Base-by-base conservation (phyloP, 805 yeast genomes). In the Isabelozyma rhagii region DNA sequence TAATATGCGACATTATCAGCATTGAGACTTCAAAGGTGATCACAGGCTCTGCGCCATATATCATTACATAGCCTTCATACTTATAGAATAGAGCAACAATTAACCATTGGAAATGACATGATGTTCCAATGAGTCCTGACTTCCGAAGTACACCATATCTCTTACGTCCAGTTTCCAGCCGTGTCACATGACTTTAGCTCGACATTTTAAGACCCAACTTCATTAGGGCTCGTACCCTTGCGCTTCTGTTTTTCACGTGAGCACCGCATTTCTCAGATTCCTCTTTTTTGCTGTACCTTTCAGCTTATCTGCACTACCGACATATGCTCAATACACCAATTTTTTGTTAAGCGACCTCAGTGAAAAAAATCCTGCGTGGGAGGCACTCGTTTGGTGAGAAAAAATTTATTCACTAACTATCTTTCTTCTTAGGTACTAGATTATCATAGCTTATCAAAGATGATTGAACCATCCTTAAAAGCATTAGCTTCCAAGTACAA, bases 401-500 rank as follows among this genome's bases (percentile, higher is more conserved):
- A 31, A 31, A 31, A 31, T 31, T 31, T 31, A 31, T 31, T 31
- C n/a, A 31, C n/a, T 4, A 31, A 31, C n/a, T 5, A 31, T 31
- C 36, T 31, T 31, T 31, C 36, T 31, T 8, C 36, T 13, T 31
- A 31, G 10, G n/a, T 31, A 31, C 36, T 31, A 31, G 36, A 31
- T 31, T 31, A 31, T 39, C 41, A 39, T 41, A 41, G 43, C 43
- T 17, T 14, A 41, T 2, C 25, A 58, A 64, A 57, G 57, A 91
- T 94, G 82, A 94, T 94, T 78, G 99, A 94, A 85, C 99, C 99
- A 83, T 91, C 97, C 71, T 87, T 94, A 72, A 94, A 93, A 84
- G 97, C 93, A 69, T 85, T 94, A 73, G 99, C 99, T 79, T 89
- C 97, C 75, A 94, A 94, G 83, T 94, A 88, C 93, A 94, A 94